These are phyloP conservation scores for Ophiocytium majus DNA, from an alignment of 352 stramenopile species.

Conservation along the genomic window DNA sequence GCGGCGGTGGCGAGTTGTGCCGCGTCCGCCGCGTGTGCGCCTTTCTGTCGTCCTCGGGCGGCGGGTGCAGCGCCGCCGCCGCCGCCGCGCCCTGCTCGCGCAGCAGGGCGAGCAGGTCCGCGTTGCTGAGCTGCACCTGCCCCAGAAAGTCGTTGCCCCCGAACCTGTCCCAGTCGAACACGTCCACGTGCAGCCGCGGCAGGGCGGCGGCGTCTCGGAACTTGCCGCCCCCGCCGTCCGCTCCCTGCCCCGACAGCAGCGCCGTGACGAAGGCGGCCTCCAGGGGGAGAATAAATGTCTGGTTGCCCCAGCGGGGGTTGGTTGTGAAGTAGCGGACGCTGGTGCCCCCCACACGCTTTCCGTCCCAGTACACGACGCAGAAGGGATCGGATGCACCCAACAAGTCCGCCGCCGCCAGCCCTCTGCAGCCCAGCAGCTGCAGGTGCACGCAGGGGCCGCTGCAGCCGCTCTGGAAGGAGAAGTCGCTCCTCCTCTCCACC, in stretches of 20 bases:
- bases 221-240: background rate
- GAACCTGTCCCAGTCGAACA: constrained; percentile 53
- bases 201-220: constrained; percentile 18
- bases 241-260: constrained; percentile 9
- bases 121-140: constrained; percentile 33
- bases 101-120: constrained; percentile 43
- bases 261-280: constrained; percentile 38
- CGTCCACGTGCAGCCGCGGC: constrained; percentile 42
- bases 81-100: background rate
- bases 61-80: background rate
- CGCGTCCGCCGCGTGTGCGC: no score
- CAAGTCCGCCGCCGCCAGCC: constrained; percentile 53
- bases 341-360: constrained; percentile 51
- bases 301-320: constrained; percentile 52
- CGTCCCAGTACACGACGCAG: constrained; percentile 55
- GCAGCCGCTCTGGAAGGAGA: constrained; percentile 56
- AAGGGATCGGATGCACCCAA: constrained; percentile 54
- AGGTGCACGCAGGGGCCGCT: constrained; percentile 56
- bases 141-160: constrained; percentile 53
- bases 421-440: constrained; percentile 51
- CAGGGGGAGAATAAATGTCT: constrained; percentile 58
- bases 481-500: constrained; percentile 33
- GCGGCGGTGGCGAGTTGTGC: no score
- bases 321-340: constrained; percentile 54
- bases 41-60: no score